Base-by-base conservation (phyloP, 805 yeast genomes). In the Saturnispora diversa region DNA sequence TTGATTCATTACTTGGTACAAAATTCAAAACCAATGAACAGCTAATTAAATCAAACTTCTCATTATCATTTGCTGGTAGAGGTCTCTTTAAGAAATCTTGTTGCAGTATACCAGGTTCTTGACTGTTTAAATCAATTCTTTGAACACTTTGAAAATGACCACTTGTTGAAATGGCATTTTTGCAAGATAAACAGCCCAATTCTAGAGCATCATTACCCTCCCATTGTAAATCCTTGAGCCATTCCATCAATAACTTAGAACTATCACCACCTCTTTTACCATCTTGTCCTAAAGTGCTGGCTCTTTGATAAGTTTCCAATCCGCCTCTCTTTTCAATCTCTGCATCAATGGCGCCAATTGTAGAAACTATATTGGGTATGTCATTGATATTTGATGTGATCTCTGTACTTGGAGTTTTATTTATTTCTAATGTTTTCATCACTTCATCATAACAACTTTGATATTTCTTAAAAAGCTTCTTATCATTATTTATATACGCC, bases 11-110 rank as follows among this genome's bases (percentile, higher is more conserved):
- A 1, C 75, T 74, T 0, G 95, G 84, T 1, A 90, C 96, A 60
- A 84, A 90, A 55, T 90, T 90, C 11, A 90, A 64, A 28, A 90
- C 98, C 41, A 90, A 59, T 0, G 95, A 85, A 46, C 95, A 81
- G 6, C 95, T 84, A 1, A 90, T 65, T 21, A 85, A 52, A 47
- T 80, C 70, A 55, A 79, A 88, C 41, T 56, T 66, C 6, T 74
- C 79, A 0, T 48, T 42, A 0, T 62, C 65, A 3, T 42, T 19
- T 5, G 30, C 41, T 0, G 95, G 94, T 6, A 72, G 46, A 4
- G 80, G 82, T 42, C 88, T 62, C 32, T 79, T 67, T 88, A 88
- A 82, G 53, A 90, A 90, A 57, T 90, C 94, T 59, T 85, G 94
- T 57, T 83, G 71, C 6, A 90, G 86, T 4, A 45, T 16, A 6